phyloP scores from a whole-genome alignment of 352 stramenopile species.

The Peronospora belbahrii region DNA sequence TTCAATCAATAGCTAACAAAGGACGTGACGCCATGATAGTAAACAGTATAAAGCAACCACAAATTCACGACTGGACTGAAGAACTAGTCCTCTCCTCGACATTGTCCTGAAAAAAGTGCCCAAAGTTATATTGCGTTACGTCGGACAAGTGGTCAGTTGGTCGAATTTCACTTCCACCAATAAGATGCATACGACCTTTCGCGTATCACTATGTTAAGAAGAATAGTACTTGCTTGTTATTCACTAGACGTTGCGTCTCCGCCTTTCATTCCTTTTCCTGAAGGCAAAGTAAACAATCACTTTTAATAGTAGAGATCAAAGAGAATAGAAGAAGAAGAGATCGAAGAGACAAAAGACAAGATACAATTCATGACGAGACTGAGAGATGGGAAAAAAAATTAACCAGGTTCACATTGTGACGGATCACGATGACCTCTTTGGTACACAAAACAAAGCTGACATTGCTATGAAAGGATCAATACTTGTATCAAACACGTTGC shows the following conservation, averaged over 20 bases:
- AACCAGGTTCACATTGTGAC: constrained; percentile 2
- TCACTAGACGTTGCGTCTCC: neutral
- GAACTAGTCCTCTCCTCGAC: too few relatives aligned
- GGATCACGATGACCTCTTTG: constrained; percentile 13
- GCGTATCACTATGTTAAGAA: constrained; percentile 10
- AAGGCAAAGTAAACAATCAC: constrained; percentile 8
- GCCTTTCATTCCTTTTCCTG: constrained; percentile 10
- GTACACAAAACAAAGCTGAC: neutral
- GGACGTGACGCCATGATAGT: too few relatives aligned
- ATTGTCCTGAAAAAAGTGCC: neutral
- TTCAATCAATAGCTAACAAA: too few relatives aligned
- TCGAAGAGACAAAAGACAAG: neutral
- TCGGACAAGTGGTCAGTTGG: constrained; percentile 4
- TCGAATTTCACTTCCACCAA: constrained; percentile 17
- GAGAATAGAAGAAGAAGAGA: neutral
- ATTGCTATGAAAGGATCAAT: neutral
- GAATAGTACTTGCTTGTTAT: constrained; percentile 4
- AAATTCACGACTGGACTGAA: too few relatives aligned
- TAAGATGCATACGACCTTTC: constrained; percentile 8
- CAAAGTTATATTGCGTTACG: constrained; percentile 1
- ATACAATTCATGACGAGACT: constrained; percentile 1
- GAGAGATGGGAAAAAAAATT: constrained; percentile 12
- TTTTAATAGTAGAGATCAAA: too few relatives aligned
- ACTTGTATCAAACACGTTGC: too few relatives aligned
- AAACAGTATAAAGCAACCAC: too few relatives aligned